These are phyloP conservation scores for Blechomonas ayalai DNA, from an alignment of 208 protist genomes.

Conservation along the genomic window DNA sequence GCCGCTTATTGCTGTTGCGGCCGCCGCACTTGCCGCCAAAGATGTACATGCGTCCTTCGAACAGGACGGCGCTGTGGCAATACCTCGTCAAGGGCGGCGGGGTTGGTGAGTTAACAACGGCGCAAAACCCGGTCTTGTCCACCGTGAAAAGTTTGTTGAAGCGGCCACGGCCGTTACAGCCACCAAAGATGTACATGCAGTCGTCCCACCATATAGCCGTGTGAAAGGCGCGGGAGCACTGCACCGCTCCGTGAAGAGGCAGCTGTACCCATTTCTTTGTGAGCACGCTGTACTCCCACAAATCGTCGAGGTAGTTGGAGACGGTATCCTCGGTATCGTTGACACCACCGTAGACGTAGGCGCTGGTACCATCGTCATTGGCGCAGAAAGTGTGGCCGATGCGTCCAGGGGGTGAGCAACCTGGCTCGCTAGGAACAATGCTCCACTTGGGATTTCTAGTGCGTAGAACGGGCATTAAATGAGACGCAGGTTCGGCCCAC, in stretches of 20 bases:
- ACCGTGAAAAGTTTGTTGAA: constrained; percentile 86
- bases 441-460: constrained; percentile 21
- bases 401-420: constrained; percentile 53
- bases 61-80: constrained; percentile 79
- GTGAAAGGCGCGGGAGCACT: constrained; percentile 81
- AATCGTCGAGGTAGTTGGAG: constrained; percentile 82
- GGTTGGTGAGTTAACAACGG: constrained; percentile 1
- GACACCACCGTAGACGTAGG: constrained; percentile 83
- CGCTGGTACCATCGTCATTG: constrained; percentile 53
- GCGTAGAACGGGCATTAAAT: constrained; percentile 18
- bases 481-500: neutral
- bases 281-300: constrained; percentile 67
- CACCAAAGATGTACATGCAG: constrained; percentile 77
- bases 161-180: constrained; percentile 76
- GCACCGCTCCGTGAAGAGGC: constrained; percentile 41
- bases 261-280: constrained; percentile 60
- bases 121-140: constrained; percentile 37
- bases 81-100: constrained; percentile 55
- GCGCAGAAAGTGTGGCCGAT: constrained; percentile 84
- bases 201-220: constrained; percentile 64
- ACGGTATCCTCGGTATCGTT: constrained; percentile 66
- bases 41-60: constrained; percentile 73
- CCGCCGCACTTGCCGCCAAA: constrained; percentile 88
- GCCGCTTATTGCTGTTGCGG: constrained; percentile 79
- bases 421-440: constrained; percentile 27